Percentiles rank a stretch among this genome's conserved stretches.
phyloP scores from a whole-genome alignment of 164 flowering plant genomes.

The Litsea cubeba region DNA sequence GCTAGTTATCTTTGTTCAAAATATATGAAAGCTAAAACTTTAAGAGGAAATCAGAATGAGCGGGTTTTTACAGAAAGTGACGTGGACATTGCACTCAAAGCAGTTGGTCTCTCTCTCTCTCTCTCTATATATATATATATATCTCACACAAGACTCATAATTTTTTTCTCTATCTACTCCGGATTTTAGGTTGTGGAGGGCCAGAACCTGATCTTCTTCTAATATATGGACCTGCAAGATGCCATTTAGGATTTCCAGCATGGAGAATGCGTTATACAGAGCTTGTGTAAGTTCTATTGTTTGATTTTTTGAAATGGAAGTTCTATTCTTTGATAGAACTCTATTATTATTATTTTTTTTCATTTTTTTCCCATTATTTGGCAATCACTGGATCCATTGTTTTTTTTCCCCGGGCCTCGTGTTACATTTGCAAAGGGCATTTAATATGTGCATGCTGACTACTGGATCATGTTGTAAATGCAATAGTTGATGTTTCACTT shows the following conservation, averaged over 20 bases:
- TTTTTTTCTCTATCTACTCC: too few species aligned
- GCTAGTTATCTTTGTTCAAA: conserved; percentile 57
- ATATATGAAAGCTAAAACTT: conserved; percentile 24
- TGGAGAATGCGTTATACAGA: conserved; percentile 91
- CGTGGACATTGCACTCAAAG: conserved; percentile 52
- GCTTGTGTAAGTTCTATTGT: conserved; percentile 61
- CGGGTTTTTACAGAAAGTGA: conserved; percentile 52
- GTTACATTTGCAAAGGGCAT: neutral
- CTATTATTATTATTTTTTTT: neutral
- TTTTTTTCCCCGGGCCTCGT: neutral
- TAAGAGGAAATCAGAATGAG: conserved; percentile 22
- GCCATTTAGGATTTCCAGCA: conserved; percentile 89
- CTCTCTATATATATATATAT: neutral
- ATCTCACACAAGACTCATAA: too few species aligned
- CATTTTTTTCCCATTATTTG: neutral
- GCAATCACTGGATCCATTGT: neutral
- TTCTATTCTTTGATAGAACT: neutral
- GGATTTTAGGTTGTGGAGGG: too few species aligned
- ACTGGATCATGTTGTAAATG: neutral
- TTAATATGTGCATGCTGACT: neutral
- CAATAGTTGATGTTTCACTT: neutral
- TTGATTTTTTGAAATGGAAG: neutral
- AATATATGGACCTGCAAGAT: conserved; percentile 77
- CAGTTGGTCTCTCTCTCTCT: conserved; percentile 45
- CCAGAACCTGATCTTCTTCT: conserved; percentile 69